phyloP scores from a whole-genome alignment of 2,329 filamentous ascomycete species.

The Penicillium brevicompactum region DNA sequence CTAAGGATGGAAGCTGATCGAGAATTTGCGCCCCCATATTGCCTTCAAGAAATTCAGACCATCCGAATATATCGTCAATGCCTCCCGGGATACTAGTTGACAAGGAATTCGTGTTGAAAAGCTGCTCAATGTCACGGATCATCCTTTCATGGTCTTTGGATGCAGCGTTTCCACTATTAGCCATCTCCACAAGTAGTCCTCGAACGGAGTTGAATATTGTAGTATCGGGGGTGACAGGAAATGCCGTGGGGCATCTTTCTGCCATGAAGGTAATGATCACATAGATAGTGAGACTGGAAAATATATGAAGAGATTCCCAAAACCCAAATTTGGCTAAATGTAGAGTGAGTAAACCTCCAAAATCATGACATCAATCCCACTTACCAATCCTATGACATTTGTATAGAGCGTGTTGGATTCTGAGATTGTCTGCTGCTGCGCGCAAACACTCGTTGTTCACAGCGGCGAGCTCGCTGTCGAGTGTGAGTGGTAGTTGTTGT shows the following conservation, averaged over 20 bases:
- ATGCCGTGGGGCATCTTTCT: neutral
- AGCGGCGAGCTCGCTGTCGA: neutral
- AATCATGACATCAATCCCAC: neutral
- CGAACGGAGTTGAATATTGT: neutral
- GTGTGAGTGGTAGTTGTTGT: neutral
- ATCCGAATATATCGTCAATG: neutral
- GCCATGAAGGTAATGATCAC: conserved; percentile 11
- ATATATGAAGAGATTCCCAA: conserved; percentile 28
- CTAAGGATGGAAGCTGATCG: neutral
- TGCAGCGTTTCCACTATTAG: conserved; percentile 1
- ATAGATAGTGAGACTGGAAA: conserved; percentile 24
- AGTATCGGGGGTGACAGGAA: neutral
- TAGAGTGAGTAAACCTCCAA: neutral
- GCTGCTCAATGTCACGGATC: conserved; percentile 4
- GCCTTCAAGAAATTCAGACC: neutral
- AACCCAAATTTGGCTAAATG: conserved; percentile 25
- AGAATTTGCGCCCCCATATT: neutral
- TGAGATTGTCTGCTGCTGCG: neutral
- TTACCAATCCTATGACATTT: neutral
- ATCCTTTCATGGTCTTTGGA: conserved; percentile 11
- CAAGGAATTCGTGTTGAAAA: neutral
- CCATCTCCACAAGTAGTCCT: conserved; percentile 1
- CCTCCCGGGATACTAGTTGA: neutral
- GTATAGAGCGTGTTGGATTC: neutral
- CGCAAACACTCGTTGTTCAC: neutral